Evolutionary conservation across 169 alveolate genomes (phyloP), one percentile per base, ranked within the genome.

Genomic region (Cryptosporidium felis): DNA sequence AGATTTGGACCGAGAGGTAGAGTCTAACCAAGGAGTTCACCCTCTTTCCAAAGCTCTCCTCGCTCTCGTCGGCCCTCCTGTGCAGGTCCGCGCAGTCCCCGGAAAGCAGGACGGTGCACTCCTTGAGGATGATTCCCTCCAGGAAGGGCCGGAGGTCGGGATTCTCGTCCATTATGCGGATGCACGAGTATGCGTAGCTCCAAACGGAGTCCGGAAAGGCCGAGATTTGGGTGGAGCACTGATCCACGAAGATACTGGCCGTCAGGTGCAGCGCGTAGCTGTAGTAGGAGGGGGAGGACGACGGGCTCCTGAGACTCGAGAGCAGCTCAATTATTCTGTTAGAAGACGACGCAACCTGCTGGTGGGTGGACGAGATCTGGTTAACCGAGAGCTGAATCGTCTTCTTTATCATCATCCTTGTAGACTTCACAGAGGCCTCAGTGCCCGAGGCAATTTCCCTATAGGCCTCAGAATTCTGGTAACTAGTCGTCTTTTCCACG

Each of bases 151-250:
- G 58, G 23, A 74, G 41, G 18, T 74, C 67, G 21, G 30, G 26
- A 34, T 74, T 32, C 10, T 53, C 59, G 14, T 74, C 67, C 4
- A 74, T 26, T n/a, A 74, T 74, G 23, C 56, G n/a, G 9, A 74
- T 12, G 28, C 67, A 74, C 14, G 85, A 38, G 56, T 74, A 74
- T 18, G 85, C 60, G 42, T 74, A 74, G 32, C 85, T 51, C 85
- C 85, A 74, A 23, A 74, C 85, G 9, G 85, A 74, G 45, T 74
- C 85, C 5, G 85, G 85, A 36, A 38, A 45, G 9, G 85, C 85
- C n/a, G 85, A 53, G 6, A 74, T 74, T 34, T 74, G 85, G 38
- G 60, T 34, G 30, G 62, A 74, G 2, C 85, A 74, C 26, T 74
- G 85, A n/a, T 56, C 67, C 21, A 74, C 23, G 40, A 74, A 56